Percentiles rank a stretch among this genome's conserved stretches.
These are phyloP conservation scores for Ophiostoma himal-ulmi DNA, from an alignment of 2,329 filamentous ascomycete genomes.

Conservation along the genomic window DNA sequence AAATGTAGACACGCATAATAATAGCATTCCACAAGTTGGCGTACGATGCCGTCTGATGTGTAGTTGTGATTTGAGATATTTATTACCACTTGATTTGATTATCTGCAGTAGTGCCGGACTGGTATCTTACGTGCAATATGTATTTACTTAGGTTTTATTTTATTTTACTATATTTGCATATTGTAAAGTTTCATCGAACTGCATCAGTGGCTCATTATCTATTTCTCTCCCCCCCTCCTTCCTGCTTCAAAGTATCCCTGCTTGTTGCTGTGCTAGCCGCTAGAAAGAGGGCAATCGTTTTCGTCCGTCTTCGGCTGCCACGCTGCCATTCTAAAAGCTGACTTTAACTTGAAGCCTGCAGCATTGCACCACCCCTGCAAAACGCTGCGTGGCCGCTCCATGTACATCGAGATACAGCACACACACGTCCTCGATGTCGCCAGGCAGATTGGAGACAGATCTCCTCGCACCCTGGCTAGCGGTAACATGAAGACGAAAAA, in stretches of 20 bases:
- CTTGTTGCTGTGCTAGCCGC: background rate
- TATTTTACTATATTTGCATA: background rate
- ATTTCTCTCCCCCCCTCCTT: background rate
- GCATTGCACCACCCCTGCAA: background rate
- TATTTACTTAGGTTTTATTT: background rate
- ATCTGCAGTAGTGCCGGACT: background rate
- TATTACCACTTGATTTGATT: background rate
- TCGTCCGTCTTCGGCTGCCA: slow-evolving; percentile 8
- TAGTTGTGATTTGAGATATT: slow-evolving; percentile 6
- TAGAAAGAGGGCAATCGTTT: background rate
- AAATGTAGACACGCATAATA: background rate
- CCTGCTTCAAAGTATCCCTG: background rate
- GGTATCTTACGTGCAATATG: background rate
- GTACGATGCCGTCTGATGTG: slow-evolving; percentile 8
- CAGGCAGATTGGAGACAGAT: slow-evolving; percentile 8
- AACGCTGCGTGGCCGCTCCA: slow-evolving; percentile 4
- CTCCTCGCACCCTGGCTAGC: slow-evolving; percentile 3
- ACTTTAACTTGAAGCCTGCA: background rate
- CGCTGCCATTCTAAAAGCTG: background rate
- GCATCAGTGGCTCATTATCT: background rate
- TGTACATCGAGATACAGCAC: background rate
- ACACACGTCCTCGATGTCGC: background rate
- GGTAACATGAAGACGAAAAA: slow-evolving; percentile 8
- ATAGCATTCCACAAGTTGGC: background rate
- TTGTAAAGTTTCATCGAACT: background rate